phyloP scores from a whole-genome alignment of 179 eudicot species.

The Heliamphora ciliata region DNA sequence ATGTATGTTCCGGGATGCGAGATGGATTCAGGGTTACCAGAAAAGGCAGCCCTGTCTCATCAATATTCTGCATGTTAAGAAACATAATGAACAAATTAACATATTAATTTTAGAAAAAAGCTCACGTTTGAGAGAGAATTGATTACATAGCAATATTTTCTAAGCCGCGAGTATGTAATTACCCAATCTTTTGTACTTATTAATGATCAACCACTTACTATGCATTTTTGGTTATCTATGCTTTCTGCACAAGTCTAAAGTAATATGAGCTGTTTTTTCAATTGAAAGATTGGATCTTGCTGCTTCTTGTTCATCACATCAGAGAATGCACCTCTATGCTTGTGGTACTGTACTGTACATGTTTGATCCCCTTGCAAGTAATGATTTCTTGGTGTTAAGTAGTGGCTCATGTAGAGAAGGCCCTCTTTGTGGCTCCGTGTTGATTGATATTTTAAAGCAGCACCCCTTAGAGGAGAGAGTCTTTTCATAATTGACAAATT shows the following conservation, averaged over 20 bases:
- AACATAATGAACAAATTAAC: constrained; percentile 4
- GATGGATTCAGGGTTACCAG: constrained; percentile 85
- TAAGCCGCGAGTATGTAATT: background rate
- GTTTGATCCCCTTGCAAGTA: background rate
- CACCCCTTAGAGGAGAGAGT: background rate
- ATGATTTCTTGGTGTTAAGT: background rate
- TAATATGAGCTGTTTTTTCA: background rate
- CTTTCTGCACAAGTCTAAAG: constrained; percentile 41
- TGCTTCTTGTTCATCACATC: background rate
- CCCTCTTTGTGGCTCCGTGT: background rate
- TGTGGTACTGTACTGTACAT: background rate
- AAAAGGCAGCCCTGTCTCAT: constrained; percentile 43
- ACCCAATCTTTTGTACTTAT: background rate
- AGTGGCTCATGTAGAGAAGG: background rate
- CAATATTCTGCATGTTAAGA: constrained; percentile 49
- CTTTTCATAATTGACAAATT: background rate
- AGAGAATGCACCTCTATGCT: background rate
- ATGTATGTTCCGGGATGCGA: constrained; percentile 41
- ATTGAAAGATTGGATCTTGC: background rate
- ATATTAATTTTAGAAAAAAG: constrained; percentile 15
- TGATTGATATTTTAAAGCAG: no score
- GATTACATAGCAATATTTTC: background rate
- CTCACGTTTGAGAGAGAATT: constrained; percentile 24
- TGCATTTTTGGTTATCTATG: constrained; percentile 13
- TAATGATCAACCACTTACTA: background rate